Percentiles rank a stretch among this genome's conserved stretches.
Evolutionary conservation across 1,139 yeast genomes (phyloP).

Genomic region (Kluyveromyces sp.): DNA sequence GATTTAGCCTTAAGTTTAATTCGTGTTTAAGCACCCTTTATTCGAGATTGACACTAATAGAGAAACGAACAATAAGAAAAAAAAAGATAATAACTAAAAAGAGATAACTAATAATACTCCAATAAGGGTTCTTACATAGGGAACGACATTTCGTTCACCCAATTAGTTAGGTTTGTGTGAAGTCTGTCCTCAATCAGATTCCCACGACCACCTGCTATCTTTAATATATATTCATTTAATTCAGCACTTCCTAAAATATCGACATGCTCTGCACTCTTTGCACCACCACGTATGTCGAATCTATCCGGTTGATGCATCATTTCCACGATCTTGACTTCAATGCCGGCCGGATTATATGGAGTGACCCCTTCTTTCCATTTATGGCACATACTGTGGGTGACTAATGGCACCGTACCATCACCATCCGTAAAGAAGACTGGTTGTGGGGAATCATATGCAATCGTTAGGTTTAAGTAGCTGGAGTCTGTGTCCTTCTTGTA

Average conservation of each 20-base stretch:
- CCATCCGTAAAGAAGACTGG: slow-evolving; percentile 85
- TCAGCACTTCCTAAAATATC: slow-evolving; percentile 93
- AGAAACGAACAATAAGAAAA: no score
- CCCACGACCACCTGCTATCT: slow-evolving; percentile 78
- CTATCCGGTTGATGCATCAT: slow-evolving; percentile 89
- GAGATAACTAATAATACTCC: no score
- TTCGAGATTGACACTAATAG: no score
- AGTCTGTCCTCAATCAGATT: slow-evolving; percentile 52
- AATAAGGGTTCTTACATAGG: slow-evolving; percentile 22
- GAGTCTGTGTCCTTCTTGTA: slow-evolving; percentile 55
- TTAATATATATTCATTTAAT: slow-evolving; percentile 73
- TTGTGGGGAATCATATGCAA: slow-evolving; percentile 47
- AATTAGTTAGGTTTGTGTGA: slow-evolving; percentile 53
- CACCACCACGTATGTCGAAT: slow-evolving; percentile 94
- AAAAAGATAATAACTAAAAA: no score
- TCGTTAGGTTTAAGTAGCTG: slow-evolving; percentile 55
- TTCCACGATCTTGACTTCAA: slow-evolving; percentile 73
- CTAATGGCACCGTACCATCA: slow-evolving; percentile 86
- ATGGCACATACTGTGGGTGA: slow-evolving; percentile 75
- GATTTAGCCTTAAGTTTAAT: no score
- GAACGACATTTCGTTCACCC: slow-evolving; percentile 32
- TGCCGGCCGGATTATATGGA: slow-evolving; percentile 74
- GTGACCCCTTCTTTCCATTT: slow-evolving; percentile 73
- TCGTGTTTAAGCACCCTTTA: no score
- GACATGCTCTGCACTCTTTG: slow-evolving; percentile 95